These are phyloP conservation scores for bread wheat (Triticum aestivum) DNA, from an alignment of 176 grass and related monocot species.

Conservation along the genomic window DNA sequence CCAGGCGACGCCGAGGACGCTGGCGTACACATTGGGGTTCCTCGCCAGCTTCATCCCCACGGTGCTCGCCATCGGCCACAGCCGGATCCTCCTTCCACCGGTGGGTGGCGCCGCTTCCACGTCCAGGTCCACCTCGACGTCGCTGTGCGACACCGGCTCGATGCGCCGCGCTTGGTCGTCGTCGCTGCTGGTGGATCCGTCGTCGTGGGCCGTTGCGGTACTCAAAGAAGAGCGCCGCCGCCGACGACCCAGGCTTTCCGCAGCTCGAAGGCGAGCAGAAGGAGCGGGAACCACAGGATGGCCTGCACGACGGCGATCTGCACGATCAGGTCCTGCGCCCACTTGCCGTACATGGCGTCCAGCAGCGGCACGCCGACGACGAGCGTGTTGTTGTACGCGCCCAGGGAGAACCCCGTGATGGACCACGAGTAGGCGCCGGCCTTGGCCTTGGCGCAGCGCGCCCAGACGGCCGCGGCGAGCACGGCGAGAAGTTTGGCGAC, in stretches of 20 bases:
- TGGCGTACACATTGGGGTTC: conserved; percentile 80
- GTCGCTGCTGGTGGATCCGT: background rate
- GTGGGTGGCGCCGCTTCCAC: background rate
- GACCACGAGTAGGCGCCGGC: conserved; percentile 26
- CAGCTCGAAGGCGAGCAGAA: conserved; percentile 68
- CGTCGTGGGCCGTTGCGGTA: background rate
- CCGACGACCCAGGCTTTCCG: conserved; percentile 34
- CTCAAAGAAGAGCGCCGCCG: background rate
- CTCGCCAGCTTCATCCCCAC: conserved; percentile 61
- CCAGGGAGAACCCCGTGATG: conserved; percentile 75
- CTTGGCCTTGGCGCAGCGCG: conserved; percentile 1
- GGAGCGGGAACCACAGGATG: conserved; percentile 53
- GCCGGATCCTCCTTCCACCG: background rate
- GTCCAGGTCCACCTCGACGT: conserved; percentile 28
- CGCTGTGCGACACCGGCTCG: background rate
- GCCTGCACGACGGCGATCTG: conserved; percentile 79
- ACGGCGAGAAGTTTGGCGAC: conserved; percentile 42
- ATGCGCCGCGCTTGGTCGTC: background rate
- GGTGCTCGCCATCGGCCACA: conserved; percentile 35
- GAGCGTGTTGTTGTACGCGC: conserved; percentile 66
- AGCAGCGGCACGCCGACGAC: conserved; percentile 61
- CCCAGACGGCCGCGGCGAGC: conserved; percentile 22
- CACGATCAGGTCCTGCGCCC: conserved; percentile 73
- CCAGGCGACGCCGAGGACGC: conserved; percentile 70
- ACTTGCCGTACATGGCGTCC: conserved; percentile 49